Evolutionary conservation across 169 alveolate species (phyloP).

Genomic region (Theileria luwenshuni): DNA sequence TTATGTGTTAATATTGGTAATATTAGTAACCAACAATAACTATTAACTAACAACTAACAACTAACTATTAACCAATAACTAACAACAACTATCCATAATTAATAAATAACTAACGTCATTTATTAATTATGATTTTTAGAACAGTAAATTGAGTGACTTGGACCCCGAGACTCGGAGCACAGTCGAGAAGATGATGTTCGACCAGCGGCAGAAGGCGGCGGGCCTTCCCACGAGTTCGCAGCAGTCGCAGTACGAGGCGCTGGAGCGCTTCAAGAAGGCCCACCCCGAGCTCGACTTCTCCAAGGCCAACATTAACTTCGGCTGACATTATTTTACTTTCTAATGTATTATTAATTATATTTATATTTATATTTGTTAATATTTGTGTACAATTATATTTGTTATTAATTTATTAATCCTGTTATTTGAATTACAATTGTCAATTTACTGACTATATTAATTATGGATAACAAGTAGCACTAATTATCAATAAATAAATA

Average conservation of each 20-base stretch:
- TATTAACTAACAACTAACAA: no score
- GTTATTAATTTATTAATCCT: no score
- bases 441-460: no score
- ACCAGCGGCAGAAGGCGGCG: slow-evolving; percentile 88
- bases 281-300: slow-evolving; percentile 98
- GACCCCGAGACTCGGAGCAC: slow-evolving; percentile 95
- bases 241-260: slow-evolving; percentile 88
- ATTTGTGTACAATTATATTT: no score
- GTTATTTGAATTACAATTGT: no score
- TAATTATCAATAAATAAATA: no score
- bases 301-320: slow-evolving; percentile 86
- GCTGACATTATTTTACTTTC: no score
- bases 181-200: slow-evolving; percentile 98
- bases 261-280: slow-evolving; percentile 92
- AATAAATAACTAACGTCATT: neutral
- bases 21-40: no score
- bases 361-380: no score
- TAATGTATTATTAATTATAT: no score
- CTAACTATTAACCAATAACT: neutral
- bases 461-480: no score
- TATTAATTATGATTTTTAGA: slow-evolving; percentile 42
- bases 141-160: slow-evolving; percentile 92
- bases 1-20: no score
- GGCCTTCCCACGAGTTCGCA: slow-evolving; percentile 94
- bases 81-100: neutral